Evolutionary conservation across 179 eudicot genomes (phyloP).

Genomic region (Sideroxylon spinosum): DNA sequence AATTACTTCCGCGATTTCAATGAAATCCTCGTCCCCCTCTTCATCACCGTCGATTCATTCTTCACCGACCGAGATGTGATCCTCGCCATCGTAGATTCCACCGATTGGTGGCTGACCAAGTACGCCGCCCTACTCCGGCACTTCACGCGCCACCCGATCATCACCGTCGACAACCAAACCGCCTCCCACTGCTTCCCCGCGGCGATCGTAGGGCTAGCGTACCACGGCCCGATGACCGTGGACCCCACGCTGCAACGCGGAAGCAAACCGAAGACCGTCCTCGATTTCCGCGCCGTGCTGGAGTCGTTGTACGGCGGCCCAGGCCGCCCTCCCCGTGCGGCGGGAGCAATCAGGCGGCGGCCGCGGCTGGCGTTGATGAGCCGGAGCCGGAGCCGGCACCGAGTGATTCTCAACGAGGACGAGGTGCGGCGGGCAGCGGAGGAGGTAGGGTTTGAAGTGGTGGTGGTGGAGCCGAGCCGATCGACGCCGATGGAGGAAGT

Average conservation of each 20-base stretch:
- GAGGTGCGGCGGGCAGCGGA: constrained; percentile 31
- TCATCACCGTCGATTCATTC: constrained; percentile 34
- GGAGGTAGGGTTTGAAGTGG: constrained; percentile 48
- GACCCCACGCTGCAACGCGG: constrained; percentile 20
- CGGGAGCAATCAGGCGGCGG: no score
- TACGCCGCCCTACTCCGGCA: constrained; percentile 38
- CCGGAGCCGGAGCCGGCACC: no score
- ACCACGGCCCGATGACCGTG: constrained; percentile 46
- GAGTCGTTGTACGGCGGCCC: no score
- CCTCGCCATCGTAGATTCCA: constrained; percentile 26
- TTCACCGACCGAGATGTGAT: constrained; percentile 28
- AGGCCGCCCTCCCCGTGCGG: no score
- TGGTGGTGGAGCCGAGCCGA: constrained; percentile 37
- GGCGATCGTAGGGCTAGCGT: constrained; percentile 35
- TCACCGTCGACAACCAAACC: constrained; percentile 46
- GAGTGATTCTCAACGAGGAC: constrained; percentile 25
- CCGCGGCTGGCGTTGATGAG: no score
- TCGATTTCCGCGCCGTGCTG: no score
- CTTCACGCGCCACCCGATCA: constrained; percentile 26
- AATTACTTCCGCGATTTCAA: constrained; percentile 43
- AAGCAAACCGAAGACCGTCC: constrained; percentile 2
- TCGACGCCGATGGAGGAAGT: constrained; percentile 36
- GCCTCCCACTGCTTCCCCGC: constrained; percentile 45
- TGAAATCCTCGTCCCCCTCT: constrained; percentile 39
- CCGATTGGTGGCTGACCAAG: constrained; percentile 32